Percentiles rank a stretch among this genome's conserved stretches.
These are phyloP conservation scores for Mortierella sp. DNA, from an alignment of 371 early-diverging fungal species.

Conservation along the genomic window DNA sequence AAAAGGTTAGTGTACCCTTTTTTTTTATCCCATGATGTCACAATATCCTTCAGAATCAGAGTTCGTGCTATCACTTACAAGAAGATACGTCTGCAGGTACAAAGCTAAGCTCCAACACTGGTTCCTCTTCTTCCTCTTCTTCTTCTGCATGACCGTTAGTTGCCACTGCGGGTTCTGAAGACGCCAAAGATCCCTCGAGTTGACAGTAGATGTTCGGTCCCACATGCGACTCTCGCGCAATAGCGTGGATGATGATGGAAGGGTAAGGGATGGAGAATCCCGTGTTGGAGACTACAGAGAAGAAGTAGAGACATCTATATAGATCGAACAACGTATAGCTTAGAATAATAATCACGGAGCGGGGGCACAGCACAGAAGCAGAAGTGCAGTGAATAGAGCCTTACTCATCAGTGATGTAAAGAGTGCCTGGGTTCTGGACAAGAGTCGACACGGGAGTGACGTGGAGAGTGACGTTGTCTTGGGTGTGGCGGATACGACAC, in stretches of 20 bases:
- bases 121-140: conserved; percentile 66
- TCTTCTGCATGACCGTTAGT: conserved; percentile 50
- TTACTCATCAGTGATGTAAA: conserved; percentile 50
- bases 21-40: too few species aligned
- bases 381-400: background rate
- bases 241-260: conserved; percentile 84
- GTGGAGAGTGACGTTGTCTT: conserved; percentile 34
- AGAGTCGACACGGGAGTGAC: conserved; percentile 39
- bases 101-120: conserved; percentile 72
- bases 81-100: conserved; percentile 70
- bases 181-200: conserved; percentile 62
- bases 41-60: too few species aligned
- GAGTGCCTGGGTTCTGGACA: conserved; percentile 50
- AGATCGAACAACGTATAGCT: too few species aligned
- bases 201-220: conserved; percentile 81
- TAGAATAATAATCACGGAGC: too few species aligned
- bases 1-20: too few species aligned
- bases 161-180: conserved; percentile 37
- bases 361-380: too few species aligned
- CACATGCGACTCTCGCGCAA: conserved; percentile 70
- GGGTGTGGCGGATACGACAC: conserved; percentile 38
- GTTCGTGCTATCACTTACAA: too few species aligned
- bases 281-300: conserved; percentile 54
- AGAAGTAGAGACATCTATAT: conserved; percentile 65
- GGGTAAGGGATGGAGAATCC: conserved; percentile 80